A percentile compares a stretch with the other conserved stretches of the same genome.
phyloP scores from a whole-genome alignment of 352 stramenopile genomes.

The Phytopythium vexans region DNA sequence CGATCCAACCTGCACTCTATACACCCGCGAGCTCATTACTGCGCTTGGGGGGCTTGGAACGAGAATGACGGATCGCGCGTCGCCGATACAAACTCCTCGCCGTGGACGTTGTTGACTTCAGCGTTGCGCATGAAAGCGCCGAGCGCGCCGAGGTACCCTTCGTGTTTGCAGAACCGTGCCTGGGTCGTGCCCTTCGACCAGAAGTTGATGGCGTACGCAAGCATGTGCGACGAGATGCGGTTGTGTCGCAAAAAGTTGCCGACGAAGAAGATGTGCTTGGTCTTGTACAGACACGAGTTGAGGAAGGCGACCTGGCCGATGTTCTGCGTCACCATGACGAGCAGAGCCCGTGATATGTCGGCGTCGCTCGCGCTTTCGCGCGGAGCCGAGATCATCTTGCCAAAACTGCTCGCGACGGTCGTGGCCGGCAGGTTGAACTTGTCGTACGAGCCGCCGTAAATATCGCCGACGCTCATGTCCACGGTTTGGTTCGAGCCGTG shows the following conservation, averaged over 20 bases:
- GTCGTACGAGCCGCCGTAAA: conserved; percentile 97
- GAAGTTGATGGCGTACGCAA: conserved; percentile 97
- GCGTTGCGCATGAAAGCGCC: conserved; percentile 95
- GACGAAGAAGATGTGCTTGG: conserved; percentile 96
- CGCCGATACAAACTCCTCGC: conserved; percentile 54
- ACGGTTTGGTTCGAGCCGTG: conserved; percentile 83
- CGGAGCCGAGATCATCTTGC: conserved; percentile 75
- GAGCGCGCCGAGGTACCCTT: conserved; percentile 98
- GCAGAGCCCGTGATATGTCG: conserved; percentile 94
- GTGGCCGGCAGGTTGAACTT: conserved; percentile 90
- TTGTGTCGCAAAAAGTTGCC: conserved; percentile 99
- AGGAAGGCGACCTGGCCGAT: conserved; percentile 97
- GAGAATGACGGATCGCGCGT: conserved; percentile 11
- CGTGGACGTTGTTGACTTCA: conserved; percentile 65
- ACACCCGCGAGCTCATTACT: background rate
- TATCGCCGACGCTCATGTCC: conserved; percentile 99
- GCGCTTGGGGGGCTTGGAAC: background rate
- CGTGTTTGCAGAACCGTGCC: conserved; percentile 94
- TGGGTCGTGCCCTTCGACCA: conserved; percentile 95
- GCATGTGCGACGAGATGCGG: conserved; percentile 90
- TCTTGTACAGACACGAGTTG: conserved; percentile 97
- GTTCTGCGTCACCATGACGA: conserved; percentile 99
- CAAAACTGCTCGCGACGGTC: conserved; percentile 97
- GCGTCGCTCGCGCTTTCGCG: conserved; percentile 87
- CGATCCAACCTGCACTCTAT: background rate